These are phyloP conservation scores for Amaranthus cruentus DNA, from an alignment of 148 eudicot species.

Conservation along the genomic window DNA sequence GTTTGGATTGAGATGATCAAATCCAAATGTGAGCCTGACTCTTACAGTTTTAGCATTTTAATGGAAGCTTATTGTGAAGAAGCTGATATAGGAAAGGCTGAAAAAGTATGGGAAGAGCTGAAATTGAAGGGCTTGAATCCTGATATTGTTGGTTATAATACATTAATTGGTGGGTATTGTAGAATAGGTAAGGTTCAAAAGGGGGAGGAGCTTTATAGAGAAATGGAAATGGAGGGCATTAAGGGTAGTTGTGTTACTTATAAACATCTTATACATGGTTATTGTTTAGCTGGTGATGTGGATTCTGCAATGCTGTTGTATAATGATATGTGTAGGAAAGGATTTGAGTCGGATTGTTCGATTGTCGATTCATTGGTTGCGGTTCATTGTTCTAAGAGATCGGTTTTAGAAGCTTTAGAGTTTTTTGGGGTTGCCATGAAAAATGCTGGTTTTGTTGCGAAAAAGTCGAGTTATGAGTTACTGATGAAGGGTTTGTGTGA, in stretches of 20 bases:
- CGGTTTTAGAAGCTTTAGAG: conserved; percentile 42
- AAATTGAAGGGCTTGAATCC: conserved; percentile 33
- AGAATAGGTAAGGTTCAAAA: conserved; percentile 39
- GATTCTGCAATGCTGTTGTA: conserved; percentile 50
- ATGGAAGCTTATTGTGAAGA: conserved; percentile 60
- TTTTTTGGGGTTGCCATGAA: conserved; percentile 35
- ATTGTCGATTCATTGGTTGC: conserved; percentile 48
- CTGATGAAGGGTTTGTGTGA: conserved; percentile 60
- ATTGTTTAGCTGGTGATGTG: conserved; percentile 58
- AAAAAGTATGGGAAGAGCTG: conserved; percentile 57
- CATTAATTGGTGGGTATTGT: conserved; percentile 76
- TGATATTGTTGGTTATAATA: conserved; percentile 59
- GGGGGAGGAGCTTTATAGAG: conserved; percentile 58
- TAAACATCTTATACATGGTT: conserved; percentile 69
- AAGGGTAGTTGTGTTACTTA: conserved; percentile 51
- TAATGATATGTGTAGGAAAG: conserved; percentile 58
- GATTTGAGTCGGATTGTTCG: conserved; percentile 37
- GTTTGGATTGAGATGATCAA: conserved; percentile 55
- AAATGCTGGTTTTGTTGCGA: conserved; percentile 37
- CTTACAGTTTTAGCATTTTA: conserved; percentile 46
- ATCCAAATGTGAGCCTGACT: conserved; percentile 37
- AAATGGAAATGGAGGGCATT: conserved; percentile 53
- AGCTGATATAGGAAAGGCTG: conserved; percentile 55
- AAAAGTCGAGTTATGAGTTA: conserved; percentile 41
- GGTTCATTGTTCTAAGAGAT: conserved; percentile 37